Conservation (phyloP, 352 stramenopile species). For the Phytophthora fragariae region DNA sequence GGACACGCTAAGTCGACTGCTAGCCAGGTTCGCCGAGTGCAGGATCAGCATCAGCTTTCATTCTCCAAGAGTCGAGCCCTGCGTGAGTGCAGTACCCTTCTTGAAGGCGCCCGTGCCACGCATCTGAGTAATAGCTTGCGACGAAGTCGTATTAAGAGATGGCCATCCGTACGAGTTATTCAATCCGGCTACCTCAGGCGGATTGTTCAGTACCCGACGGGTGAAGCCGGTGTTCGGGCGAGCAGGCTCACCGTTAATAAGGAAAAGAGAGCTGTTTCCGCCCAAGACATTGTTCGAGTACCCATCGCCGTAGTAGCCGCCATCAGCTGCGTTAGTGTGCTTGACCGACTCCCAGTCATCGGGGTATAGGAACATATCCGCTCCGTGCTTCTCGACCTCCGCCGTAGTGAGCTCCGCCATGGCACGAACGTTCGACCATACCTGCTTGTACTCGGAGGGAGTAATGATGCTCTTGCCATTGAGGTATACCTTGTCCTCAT, state of each 20-base stretch:
- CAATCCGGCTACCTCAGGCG: neutral
- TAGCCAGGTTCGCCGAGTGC: too few species aligned
- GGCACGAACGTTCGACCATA: neutral
- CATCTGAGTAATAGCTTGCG: slow-evolving; percentile 3
- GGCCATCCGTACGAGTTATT: neutral
- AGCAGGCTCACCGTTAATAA: neutral
- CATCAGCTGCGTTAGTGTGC: neutral
- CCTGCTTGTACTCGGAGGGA: neutral
- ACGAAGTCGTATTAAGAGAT: neutral
- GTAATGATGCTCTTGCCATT: neutral
- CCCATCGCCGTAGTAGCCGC: neutral
- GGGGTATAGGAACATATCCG: neutral
- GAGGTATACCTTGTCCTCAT: neutral
- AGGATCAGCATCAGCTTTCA: too few species aligned
- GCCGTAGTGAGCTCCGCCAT: neutral
- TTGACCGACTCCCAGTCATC: slow-evolving; percentile 1
- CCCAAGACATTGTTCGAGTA: neutral
- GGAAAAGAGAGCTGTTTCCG: slow-evolving; percentile 2
- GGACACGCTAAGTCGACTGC: too few species aligned
- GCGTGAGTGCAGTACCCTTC: neutral
- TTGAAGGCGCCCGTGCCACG: neutral
- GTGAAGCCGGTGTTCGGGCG: neutral
- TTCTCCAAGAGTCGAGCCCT: neutral
- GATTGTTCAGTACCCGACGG: neutral
- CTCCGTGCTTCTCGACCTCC: neutral